Conservation (phyloP, 2,329 filamentous ascomycete species). For the Fusarium algeriense region DNA sequence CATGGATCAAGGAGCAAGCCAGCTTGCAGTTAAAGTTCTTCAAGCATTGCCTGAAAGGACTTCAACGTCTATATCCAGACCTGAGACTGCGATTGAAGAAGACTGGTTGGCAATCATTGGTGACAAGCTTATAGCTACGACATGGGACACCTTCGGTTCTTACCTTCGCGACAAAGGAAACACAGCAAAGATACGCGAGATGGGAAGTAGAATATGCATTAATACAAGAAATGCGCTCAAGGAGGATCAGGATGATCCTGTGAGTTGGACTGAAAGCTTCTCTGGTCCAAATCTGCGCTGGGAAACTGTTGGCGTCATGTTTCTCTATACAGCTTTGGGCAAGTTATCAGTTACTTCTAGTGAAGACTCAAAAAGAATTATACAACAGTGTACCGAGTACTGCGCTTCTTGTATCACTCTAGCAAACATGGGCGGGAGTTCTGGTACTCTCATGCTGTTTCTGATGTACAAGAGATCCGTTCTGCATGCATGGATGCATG, state of each 20-base stretch:
- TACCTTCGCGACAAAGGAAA: background rate
- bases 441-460: background rate
- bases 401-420: background rate
- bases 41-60: background rate
- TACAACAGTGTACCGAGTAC: background rate
- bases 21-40: background rate
- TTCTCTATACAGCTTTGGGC: background rate
- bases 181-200: background rate
- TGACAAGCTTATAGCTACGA: background rate
- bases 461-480: constrained; percentile 1
- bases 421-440: background rate
- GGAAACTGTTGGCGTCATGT: background rate
- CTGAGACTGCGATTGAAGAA: background rate
- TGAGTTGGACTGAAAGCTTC: background rate
- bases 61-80: rapidly evolving
- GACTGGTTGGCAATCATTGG: background rate
- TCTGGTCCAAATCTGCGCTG: background rate
- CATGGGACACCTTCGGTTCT: background rate
- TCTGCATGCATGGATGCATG: constrained; percentile 1
- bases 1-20: background rate
- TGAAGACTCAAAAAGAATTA: background rate
- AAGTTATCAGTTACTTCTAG: background rate
- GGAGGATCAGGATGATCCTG: background rate
- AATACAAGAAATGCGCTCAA: background rate
- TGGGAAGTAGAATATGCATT: constrained; percentile 1